Evolutionary conservation across 169 alveolate species (phyloP).

Genomic region (Amoebophrya sp.): DNA sequence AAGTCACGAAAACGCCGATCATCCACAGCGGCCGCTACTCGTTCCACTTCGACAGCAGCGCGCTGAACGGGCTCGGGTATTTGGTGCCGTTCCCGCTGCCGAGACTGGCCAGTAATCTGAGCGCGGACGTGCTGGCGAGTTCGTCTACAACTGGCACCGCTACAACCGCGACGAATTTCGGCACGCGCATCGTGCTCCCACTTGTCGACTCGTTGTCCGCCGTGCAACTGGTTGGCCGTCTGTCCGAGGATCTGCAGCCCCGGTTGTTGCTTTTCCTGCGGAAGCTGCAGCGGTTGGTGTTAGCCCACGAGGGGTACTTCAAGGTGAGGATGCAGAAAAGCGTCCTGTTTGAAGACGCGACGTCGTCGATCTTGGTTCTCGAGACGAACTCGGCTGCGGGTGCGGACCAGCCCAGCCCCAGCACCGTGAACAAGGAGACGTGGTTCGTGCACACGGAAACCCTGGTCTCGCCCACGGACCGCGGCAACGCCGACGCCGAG

Average conservation of each 20-base stretch:
- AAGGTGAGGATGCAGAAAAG: neutral
- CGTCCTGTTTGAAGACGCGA: neutral
- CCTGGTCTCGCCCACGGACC: neutral
- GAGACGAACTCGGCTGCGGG: neutral
- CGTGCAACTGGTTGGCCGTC: neutral
- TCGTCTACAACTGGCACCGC: neutral
- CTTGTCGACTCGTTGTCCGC: neutral
- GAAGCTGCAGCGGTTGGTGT: neutral
- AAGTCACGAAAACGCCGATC: neutral
- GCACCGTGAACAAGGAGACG: neutral
- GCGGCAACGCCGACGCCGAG: neutral
- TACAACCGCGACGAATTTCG: neutral
- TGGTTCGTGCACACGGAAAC: neutral
- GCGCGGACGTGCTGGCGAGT: neutral
- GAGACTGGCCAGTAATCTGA: neutral
- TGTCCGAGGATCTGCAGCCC: neutral
- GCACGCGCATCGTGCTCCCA: neutral
- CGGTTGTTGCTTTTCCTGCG: neutral
- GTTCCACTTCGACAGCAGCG: neutral
- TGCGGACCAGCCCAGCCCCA: neutral
- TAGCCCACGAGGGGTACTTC: neutral
- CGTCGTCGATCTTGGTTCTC: neutral
- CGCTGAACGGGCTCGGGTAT: neutral
- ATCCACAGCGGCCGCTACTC: neutral
- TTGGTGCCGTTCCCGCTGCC: neutral